A percentile compares a stretch with the other conserved stretches of the same genome.
These are phyloP conservation scores for Fusarium verrucosum DNA, from an alignment of 2,329 filamentous ascomycete genomes.

Conservation along the genomic window DNA sequence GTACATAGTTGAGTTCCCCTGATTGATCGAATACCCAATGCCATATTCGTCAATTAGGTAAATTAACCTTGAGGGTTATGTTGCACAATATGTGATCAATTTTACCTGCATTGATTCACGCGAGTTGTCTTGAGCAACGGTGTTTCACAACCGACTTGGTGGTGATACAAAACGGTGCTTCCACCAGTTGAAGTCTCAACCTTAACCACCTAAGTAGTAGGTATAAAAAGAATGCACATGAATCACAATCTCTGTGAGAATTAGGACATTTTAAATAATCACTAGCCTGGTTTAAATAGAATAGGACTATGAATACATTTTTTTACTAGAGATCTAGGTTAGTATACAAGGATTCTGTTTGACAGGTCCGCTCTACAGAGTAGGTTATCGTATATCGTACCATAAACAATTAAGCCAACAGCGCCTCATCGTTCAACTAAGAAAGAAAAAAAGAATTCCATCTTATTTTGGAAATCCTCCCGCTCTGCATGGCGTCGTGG, in stretches of 20 bases:
- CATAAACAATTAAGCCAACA: too few species aligned
- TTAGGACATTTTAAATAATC: not conserved
- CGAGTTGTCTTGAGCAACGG: not conserved
- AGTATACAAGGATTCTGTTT: too few species aligned
- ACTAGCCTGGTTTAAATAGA: too few species aligned
- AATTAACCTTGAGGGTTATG: not conserved
- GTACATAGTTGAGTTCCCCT: not conserved
- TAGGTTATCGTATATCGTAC: too few species aligned
- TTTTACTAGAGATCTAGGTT: too few species aligned
- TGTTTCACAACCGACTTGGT: not conserved
- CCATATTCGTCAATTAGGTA: not conserved
- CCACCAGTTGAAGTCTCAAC: not conserved
- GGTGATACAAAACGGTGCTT: not conserved
- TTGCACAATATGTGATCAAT: not conserved
- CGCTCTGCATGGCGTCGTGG: slow-evolving; percentile 7
- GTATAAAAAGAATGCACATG: too few species aligned
- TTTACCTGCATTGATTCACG: not conserved
- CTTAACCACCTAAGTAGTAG: too few species aligned
- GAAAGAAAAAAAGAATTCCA: not conserved
- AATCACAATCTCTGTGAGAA: not conserved
- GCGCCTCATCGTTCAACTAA: not conserved
- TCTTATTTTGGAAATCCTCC: slow-evolving; percentile 6
- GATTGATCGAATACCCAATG: not conserved
- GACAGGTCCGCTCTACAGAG: too few species aligned
- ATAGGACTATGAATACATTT: too few species aligned